Base-by-base conservation (phyloP, 805 yeast genomes). In the Torulaspora quercuum region DNA sequence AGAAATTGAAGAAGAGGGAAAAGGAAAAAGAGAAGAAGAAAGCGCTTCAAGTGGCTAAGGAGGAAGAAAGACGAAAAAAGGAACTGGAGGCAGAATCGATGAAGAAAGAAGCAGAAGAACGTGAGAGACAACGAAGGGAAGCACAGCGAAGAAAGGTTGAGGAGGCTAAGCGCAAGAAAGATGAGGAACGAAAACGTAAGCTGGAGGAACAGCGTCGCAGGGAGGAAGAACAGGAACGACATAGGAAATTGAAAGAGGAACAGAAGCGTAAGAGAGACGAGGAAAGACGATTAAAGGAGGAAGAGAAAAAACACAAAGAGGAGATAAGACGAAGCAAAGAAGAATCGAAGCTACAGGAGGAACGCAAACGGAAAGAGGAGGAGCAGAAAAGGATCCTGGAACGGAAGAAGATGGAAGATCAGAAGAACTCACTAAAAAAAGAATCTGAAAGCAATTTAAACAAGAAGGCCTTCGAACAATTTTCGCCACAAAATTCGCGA, bases 21-120 rank as follows among this genome's bases (percentile, higher is more conserved):
- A 80, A 79, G 59, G 77, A 78, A 27, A 78, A 76, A 50, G 88
- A 82, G 52, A 80, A 79, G 68, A 81, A 80, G 52, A 68, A 78
- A 24, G 64, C 71, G 23, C 77, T 72, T 35, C 84, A 80, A 49
- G 60, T 68, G 16, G 81, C 80, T 0, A 76, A 74, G 42, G 85
- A 78, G 50, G 83, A 77, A 45, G 84, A 76, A 48, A 65, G 69
- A 32, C 67, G 65, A 38, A 69, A 64, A 48, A 76, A 73, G 42
- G 82, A 77, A 48, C 78, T 71, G 34, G 78, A 75, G 39, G 64
- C 62, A 39, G 79, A 73, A 46, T 76, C 75, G 44, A 70, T 73
- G 3, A 52, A 49, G 31, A 52, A 49, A 33, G 60, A 57, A 61
- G 72, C 53, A 53, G 67, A 46, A 61, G 62, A 50, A 61, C 68